These are phyloP conservation scores for Dalbergia cultrata DNA, from an alignment of 306 rosid genomes.

Conservation along the genomic window DNA sequence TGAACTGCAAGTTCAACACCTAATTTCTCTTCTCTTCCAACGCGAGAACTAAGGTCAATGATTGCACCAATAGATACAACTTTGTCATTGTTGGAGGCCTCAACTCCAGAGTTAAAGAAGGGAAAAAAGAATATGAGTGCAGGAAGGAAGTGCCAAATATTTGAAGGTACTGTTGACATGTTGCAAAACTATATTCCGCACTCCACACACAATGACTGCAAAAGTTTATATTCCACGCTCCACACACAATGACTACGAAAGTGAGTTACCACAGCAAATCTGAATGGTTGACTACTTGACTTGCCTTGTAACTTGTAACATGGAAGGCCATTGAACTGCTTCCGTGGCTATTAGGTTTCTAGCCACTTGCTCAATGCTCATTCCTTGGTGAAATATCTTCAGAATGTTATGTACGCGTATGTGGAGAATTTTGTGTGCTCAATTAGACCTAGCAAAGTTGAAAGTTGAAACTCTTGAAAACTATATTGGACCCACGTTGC, in stretches of 20 bases:
- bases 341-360: background rate
- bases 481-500: too few relatives aligned
- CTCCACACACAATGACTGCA: too few relatives aligned
- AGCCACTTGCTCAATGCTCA: background rate
- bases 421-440: background rate
- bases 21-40: slow-evolving; percentile 44
- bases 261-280: background rate
- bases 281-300: background rate
- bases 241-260: too few relatives aligned
- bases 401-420: background rate
- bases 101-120: background rate
- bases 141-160: background rate
- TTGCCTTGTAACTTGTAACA: background rate
- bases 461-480: background rate
- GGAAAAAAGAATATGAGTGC: background rate
- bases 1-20: slow-evolving; percentile 43
- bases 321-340: background rate
- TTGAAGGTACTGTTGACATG: too few relatives aligned
- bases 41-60: slow-evolving; percentile 24
- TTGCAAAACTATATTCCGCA: too few relatives aligned
- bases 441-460: background rate
- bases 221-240: too few relatives aligned
- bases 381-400: too few relatives aligned
- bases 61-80: slow-evolving; percentile 34
- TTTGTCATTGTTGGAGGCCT: background rate